Percentiles rank a stretch among this genome's conserved stretches.
Conservation (phyloP, 2,329 filamentous ascomycete genomes). For the Pseudogymnoascus sp. region DNA sequence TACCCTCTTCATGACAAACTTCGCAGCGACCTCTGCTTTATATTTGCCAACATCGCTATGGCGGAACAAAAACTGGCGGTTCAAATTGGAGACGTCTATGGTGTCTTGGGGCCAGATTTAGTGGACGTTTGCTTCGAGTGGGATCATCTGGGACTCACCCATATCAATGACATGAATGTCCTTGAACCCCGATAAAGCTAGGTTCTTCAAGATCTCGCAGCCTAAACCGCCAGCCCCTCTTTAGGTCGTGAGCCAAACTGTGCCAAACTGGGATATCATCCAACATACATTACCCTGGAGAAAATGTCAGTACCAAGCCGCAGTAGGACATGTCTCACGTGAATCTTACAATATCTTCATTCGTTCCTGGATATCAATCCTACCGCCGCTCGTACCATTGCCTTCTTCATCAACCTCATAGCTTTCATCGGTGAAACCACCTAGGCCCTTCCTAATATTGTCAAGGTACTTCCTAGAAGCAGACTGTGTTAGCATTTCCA, state of each 20-base stretch:
- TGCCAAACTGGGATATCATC: background rate
- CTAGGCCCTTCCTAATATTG: slow-evolving; percentile 65
- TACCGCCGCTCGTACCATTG: slow-evolving; percentile 4
- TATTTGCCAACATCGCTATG: slow-evolving; percentile 83
- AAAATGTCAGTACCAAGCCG: slow-evolving; percentile 26
- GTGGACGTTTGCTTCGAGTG: background rate
- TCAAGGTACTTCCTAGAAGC: slow-evolving; percentile 54
- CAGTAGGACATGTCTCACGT: slow-evolving; percentile 1
- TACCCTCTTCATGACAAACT: slow-evolving; percentile 83
- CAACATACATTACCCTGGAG: slow-evolving; percentile 34
- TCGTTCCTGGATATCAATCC: slow-evolving; percentile 45
- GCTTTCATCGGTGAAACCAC: slow-evolving; percentile 71
- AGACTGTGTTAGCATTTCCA: background rate
- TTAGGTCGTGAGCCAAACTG: slow-evolving; percentile 9
- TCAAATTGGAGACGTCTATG: slow-evolving; percentile 96
- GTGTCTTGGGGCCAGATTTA: slow-evolving; percentile 55
- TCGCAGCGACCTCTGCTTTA: slow-evolving; percentile 88
- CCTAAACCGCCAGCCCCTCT: slow-evolving; percentile 91
- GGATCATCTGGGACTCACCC: slow-evolving; percentile 47
- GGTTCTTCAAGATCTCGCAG: slow-evolving; percentile 93
- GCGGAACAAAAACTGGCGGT: slow-evolving; percentile 94
- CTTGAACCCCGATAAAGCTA: slow-evolving; percentile 91
- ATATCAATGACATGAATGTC: slow-evolving; percentile 99
- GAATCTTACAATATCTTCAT: slow-evolving; percentile 63
- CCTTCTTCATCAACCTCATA: slow-evolving; percentile 18